These are phyloP conservation scores for Boletus sp. DNA, from an alignment of 768 basidiomycete genomes.

Conservation along the genomic window DNA sequence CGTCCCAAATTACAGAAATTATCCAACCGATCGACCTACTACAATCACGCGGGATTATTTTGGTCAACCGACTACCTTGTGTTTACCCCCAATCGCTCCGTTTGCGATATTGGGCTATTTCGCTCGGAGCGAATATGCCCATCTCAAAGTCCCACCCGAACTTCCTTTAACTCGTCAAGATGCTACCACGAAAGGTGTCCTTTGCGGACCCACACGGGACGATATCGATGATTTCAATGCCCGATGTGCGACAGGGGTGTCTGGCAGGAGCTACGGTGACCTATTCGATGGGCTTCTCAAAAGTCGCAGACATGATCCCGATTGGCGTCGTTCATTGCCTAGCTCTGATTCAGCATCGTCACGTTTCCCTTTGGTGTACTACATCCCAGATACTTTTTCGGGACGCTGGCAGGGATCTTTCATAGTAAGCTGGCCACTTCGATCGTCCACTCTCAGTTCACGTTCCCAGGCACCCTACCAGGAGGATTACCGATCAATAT, in stretches of 20 bases:
- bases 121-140: slow-evolving; percentile 37
- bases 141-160: slow-evolving; percentile 40
- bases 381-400: slow-evolving; percentile 43
- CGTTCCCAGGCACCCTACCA: slow-evolving; percentile 38
- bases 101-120: slow-evolving; percentile 52
- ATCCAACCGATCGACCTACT: slow-evolving; percentile 31
- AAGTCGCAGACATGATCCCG: slow-evolving; percentile 33
- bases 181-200: slow-evolving; percentile 28
- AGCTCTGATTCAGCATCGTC: not conserved
- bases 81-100: slow-evolving; percentile 43
- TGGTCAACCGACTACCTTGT: slow-evolving; percentile 34
- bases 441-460: slow-evolving; percentile 1
- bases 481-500: slow-evolving; percentile 40
- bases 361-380: slow-evolving; percentile 22
- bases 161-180: slow-evolving; percentile 37
- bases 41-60: slow-evolving; percentile 42
- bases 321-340: slow-evolving; percentile 26
- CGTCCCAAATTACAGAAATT: slow-evolving; percentile 25
- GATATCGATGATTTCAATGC: slow-evolving; percentile 45
- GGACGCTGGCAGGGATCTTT: slow-evolving; percentile 52
- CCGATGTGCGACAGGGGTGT: slow-evolving; percentile 42
- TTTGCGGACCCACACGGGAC: slow-evolving; percentile 43
- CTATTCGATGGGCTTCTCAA: slow-evolving; percentile 19
- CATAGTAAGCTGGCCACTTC: slow-evolving; percentile 35
- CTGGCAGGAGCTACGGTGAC: slow-evolving; percentile 21